Evolutionary conservation across 352 stramenopile species (phyloP), one percentile per base, ranked within the genome.

Genomic region (Blastocystis sp.): DNA sequence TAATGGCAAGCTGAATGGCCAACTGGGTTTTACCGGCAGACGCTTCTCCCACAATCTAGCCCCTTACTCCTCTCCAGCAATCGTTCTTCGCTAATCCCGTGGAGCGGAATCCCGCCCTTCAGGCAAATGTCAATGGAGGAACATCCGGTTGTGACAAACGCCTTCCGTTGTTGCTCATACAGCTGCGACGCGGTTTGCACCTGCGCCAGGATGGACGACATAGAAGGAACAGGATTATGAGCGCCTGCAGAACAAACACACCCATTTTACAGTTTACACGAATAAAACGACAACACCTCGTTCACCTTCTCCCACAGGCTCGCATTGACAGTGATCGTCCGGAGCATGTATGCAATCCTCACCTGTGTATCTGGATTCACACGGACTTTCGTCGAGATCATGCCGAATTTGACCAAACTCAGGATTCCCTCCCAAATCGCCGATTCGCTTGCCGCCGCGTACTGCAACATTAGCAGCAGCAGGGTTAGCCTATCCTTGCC

Each of bases 21-120:
- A 84, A 28, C 69, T 84, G 74, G 11, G 74, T 52, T 45, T 84
- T 84, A 53, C 74, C 74, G 21, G 74, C 48, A 56, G 74, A 84
- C 10, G 74, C 52, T 48, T 84, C 74, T 70, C 74, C 74, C 45
- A 59, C 45, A 59, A 84, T 84, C 74, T 84, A 52, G 17, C 14
- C 23, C 45, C n/a, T 56, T 28, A 84, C 9, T 40, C 10, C 14
- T 48, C 17, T 2, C 4, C 19, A 53, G 3, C 2, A 62, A 38
- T 19, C 71, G 61, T 48, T 69, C 74, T 23, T 84, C 74, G 4
- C 11, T 84, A 67, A 84, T 84, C 23, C 52, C 56, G 40, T 67
- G 17, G 2, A 56, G 34, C n/a, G 60, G 34, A 59, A 84, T 60
- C 17, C 74, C 74, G 34, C 74, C 74, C 48, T 84, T 84, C 74